Conservation (phyloP, 2,329 filamentous ascomycete genomes). For the Chaetomium globosum region DNA sequence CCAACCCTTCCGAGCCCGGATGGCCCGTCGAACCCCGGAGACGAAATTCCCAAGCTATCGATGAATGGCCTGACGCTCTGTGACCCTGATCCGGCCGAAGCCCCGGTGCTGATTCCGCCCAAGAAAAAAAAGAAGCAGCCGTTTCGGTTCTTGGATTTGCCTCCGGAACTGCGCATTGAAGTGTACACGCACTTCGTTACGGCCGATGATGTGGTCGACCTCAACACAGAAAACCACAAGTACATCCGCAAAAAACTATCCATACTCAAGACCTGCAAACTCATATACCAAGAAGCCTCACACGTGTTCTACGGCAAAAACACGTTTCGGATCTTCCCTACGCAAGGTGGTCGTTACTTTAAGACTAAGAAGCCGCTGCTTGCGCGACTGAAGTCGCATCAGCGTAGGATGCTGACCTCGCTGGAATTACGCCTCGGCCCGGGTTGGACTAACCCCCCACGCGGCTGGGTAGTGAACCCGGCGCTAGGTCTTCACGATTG, state of each 20-base stretch:
- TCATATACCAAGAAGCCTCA: slow-evolving; percentile 64
- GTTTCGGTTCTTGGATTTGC: slow-evolving; percentile 69
- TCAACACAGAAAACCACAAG: slow-evolving; percentile 67
- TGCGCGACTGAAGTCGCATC: slow-evolving; percentile 62
- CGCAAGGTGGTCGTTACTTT: slow-evolving; percentile 65
- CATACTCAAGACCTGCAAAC: slow-evolving; percentile 63
- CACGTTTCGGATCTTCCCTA: slow-evolving; percentile 68
- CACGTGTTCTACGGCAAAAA: slow-evolving; percentile 67
- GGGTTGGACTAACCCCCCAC: slow-evolving; percentile 70
- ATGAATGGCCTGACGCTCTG: slow-evolving; percentile 51
- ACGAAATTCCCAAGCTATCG: slow-evolving; percentile 46
- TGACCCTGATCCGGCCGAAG: slow-evolving; percentile 39
- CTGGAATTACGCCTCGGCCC: slow-evolving; percentile 73
- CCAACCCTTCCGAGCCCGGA: slow-evolving; percentile 46
- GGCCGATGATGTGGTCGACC: slow-evolving; percentile 61
- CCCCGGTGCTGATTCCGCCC: slow-evolving; percentile 31
- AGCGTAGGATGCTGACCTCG: slow-evolving; percentile 62
- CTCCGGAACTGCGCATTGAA: slow-evolving; percentile 68
- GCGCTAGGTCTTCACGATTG: slow-evolving; percentile 67
- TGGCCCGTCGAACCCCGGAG: slow-evolving; percentile 43
- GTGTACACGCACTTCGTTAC: slow-evolving; percentile 68
- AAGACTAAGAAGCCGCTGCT: slow-evolving; percentile 74
- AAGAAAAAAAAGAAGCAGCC: slow-evolving; percentile 42
- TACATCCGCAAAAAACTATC: slow-evolving; percentile 61
- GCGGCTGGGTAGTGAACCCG: slow-evolving; percentile 68